Evolutionary conservation across 2,329 filamentous ascomycete genomes (phyloP).

Genomic region (Zelopaecilomyces penicillatus): DNA sequence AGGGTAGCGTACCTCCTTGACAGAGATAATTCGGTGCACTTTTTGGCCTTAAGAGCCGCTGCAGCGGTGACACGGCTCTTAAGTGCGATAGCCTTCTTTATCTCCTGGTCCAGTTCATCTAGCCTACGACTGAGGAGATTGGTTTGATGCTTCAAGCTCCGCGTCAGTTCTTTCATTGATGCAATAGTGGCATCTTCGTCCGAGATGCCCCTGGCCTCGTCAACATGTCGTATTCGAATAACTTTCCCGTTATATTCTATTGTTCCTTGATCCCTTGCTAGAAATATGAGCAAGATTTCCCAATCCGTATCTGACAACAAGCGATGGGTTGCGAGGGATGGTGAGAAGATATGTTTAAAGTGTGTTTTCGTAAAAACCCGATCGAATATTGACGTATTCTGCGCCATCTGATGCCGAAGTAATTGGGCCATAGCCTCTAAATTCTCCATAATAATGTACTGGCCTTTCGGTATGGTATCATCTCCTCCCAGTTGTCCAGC

Average conservation of each 20-base stretch:
- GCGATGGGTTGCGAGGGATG: slow-evolving; percentile 39
- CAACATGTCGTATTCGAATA: slow-evolving; percentile 61
- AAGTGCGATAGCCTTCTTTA: slow-evolving; percentile 59
- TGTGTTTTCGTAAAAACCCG: slow-evolving; percentile 58
- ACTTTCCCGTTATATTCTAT: slow-evolving; percentile 56
- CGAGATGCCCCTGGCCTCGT: slow-evolving; percentile 49
- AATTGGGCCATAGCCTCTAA: slow-evolving; percentile 50
- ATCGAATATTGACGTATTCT: slow-evolving; percentile 47
- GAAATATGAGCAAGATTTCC: slow-evolving; percentile 59
- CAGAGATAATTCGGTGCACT: slow-evolving; percentile 67
- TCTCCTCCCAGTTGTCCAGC: slow-evolving; percentile 37
- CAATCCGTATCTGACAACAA: slow-evolving; percentile 56
- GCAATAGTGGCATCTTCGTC: slow-evolving; percentile 76
- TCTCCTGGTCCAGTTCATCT: slow-evolving; percentile 53
- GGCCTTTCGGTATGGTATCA: slow-evolving; percentile 50
- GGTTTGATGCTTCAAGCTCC: slow-evolving; percentile 66
- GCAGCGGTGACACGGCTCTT: slow-evolving; percentile 71
- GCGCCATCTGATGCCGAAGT: slow-evolving; percentile 37
- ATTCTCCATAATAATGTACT: slow-evolving; percentile 58
- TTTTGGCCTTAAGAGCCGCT: slow-evolving; percentile 73
- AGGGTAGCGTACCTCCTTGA: slow-evolving; percentile 64
- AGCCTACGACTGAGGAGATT: slow-evolving; percentile 58
- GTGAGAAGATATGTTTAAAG: slow-evolving; percentile 52
- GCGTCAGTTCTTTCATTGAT: slow-evolving; percentile 70
- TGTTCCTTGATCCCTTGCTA: slow-evolving; percentile 57